A percentile compares a stretch with the other conserved stretches of the same genome.
phyloP scores from a whole-genome alignment of 768 basidiomycete genomes.

The Mycena venus region DNA sequence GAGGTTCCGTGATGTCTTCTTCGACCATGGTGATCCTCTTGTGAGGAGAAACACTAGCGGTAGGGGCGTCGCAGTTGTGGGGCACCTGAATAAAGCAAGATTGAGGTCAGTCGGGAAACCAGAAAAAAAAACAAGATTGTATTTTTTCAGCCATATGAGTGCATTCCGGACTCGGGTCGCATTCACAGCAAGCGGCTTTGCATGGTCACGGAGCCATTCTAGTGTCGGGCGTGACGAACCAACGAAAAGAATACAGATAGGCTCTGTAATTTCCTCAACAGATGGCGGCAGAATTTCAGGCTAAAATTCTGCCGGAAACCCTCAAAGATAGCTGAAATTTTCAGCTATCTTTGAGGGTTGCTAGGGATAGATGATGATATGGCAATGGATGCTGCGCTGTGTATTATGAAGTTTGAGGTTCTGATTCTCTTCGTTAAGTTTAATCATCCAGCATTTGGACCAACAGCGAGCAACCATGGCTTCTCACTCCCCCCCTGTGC shows the following conservation, averaged over 20 bases:
- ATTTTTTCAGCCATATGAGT: constrained; percentile 17
- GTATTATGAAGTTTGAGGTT: constrained; percentile 29
- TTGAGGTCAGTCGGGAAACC: too few species aligned
- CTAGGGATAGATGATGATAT: constrained; percentile 15
- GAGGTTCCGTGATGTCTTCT: too few species aligned
- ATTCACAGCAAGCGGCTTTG: constrained; percentile 9
- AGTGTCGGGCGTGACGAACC: constrained; percentile 1
- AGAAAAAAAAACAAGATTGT: too few species aligned
- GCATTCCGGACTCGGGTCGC: neutral
- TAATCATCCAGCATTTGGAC: constrained; percentile 20
- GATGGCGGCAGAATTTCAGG: constrained; percentile 4
- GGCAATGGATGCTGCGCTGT: constrained; percentile 2
- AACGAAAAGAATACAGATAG: constrained; percentile 13
- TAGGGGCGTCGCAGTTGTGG: too few species aligned
- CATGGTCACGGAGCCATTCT: constrained; percentile 4
- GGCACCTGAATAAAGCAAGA: too few species aligned
- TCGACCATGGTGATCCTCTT: too few species aligned
- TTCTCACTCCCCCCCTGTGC: too few species aligned
- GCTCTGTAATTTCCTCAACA: neutral
- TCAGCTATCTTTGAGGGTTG: neutral
- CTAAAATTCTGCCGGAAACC: too few species aligned
- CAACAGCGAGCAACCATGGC: constrained; percentile 29
- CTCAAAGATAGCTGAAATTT: too few species aligned
- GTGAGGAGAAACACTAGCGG: too few species aligned
- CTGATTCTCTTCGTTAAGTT: constrained; percentile 14